Evolutionary conservation across 2,329 filamentous ascomycete species (phyloP).

Genomic region (Triangularia verruculosa): DNA sequence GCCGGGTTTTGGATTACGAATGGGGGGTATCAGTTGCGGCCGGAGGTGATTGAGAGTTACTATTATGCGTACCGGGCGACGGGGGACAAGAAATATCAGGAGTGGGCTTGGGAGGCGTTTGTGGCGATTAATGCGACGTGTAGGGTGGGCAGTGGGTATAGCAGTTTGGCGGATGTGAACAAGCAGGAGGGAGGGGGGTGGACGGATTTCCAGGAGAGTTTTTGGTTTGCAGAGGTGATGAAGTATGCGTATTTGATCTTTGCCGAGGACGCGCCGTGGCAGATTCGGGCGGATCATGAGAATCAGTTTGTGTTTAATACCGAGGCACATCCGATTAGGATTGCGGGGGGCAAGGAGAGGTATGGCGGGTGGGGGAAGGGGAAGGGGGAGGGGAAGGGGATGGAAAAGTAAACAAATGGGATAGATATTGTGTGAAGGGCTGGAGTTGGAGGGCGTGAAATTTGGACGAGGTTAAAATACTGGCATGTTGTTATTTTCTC

Average conservation of each 20-base stretch:
- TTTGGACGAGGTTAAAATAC: too few species aligned
- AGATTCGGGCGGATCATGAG: constrained; percentile 44
- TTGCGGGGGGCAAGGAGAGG: constrained; percentile 18
- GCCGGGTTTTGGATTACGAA: constrained; percentile 70
- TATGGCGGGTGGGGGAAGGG: not conserved
- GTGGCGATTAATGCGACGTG: constrained; percentile 62
- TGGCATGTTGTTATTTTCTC: too few species aligned
- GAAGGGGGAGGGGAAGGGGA: not conserved
- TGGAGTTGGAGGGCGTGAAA: too few species aligned
- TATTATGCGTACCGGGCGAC: constrained; percentile 87
- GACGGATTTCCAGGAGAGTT: constrained; percentile 76
- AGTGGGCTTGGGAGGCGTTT: constrained; percentile 82
- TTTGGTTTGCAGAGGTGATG: constrained; percentile 82
- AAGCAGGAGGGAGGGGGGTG: constrained; percentile 56
- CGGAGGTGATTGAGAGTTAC: constrained; percentile 78
- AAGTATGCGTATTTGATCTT: constrained; percentile 80
- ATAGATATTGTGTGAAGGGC: too few species aligned
- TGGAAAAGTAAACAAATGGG: too few species aligned
- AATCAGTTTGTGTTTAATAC: constrained; percentile 52
- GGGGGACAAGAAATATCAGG: constrained; percentile 70
- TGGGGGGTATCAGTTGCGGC: constrained; percentile 64
- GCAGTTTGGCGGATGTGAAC: constrained; percentile 65
- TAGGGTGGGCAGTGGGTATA: constrained; percentile 64
- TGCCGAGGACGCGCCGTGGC: constrained; percentile 54
- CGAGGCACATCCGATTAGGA: constrained; percentile 44